Percentiles rank a stretch among this genome's conserved stretches.
Evolutionary conservation across 2,329 filamentous ascomycete genomes (phyloP).

Genomic region (Colletotrichum liaoningense): DNA sequence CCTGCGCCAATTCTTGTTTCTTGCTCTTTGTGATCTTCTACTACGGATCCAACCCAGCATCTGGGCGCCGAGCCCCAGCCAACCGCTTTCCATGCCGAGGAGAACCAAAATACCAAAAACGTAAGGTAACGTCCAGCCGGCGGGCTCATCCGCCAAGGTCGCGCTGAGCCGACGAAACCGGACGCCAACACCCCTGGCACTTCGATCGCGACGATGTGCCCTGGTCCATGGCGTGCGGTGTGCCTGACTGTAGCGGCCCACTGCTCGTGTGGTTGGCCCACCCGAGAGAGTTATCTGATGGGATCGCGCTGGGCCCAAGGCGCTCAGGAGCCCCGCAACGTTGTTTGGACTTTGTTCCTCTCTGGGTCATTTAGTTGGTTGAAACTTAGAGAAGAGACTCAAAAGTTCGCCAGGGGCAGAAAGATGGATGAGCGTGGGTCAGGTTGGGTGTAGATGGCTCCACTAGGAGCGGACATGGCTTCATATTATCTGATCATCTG

Average conservation of each 20-base stretch:
- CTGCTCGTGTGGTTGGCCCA: constrained; percentile 21
- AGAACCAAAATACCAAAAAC: neutral
- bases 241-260: neutral
- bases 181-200: constrained; percentile 18
- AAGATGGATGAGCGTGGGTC: too few relatives aligned
- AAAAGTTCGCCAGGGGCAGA: neutral
- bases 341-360: neutral
- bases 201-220: constrained; percentile 7
- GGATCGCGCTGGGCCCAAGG: neutral
- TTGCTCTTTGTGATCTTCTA: neutral
- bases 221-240: constrained; percentile 1
- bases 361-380: neutral
- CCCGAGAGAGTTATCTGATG: constrained; percentile 31
- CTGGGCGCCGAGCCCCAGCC: constrained; percentile 23
- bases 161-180: constrained; percentile 27
- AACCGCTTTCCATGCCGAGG: constrained; percentile 27
- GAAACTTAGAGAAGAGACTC: neutral
- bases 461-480: constrained; percentile 27
- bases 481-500: constrained; percentile 38
- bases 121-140: neutral
- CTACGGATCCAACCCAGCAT: neutral
- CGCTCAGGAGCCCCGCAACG: neutral
- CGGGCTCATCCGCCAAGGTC: constrained; percentile 22
- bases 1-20: neutral
- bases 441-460: neutral